Conservation (phyloP, 306 rosid species). For the Rosa lucieae region DNA sequence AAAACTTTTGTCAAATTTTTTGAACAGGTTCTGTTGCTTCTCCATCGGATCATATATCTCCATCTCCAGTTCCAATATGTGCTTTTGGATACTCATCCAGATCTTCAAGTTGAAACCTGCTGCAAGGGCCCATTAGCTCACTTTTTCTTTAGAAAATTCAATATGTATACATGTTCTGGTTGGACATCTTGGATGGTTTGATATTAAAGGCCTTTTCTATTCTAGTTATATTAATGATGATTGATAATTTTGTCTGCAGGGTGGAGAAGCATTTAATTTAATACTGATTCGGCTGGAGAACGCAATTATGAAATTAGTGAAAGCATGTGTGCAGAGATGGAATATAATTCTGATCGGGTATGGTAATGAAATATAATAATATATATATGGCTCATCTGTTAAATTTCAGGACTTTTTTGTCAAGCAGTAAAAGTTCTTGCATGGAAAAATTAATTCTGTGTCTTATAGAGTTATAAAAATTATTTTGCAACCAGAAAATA, state of each 20-base stretch:
- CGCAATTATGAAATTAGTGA: conserved; percentile 76
- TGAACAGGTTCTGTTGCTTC: conserved; percentile 61
- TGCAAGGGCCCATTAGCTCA: conserved; percentile 65
- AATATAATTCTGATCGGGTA: conserved; percentile 90
- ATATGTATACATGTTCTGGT: not conserved
- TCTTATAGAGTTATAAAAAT: too few species aligned
- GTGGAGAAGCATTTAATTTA: conserved; percentile 39
- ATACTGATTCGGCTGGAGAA: conserved; percentile 50
- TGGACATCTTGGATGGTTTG: not conserved
- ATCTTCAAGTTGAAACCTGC: conserved; percentile 54
- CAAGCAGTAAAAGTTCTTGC: not conserved
- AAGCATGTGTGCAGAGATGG: conserved; percentile 94
- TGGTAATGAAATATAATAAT: conserved; percentile 55
- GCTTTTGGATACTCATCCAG: conserved; percentile 78
- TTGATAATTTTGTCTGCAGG: conserved; percentile 38
- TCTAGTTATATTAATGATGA: conserved; percentile 12
- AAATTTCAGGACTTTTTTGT: not conserved
- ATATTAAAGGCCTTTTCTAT: not conserved
- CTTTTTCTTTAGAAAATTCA: conserved; percentile 51
- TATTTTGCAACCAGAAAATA: too few species aligned
- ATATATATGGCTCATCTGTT: not conserved
- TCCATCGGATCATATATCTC: conserved; percentile 93
- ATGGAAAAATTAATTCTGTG: too few species aligned
- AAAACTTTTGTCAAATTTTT: too few species aligned
- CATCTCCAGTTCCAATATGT: conserved; percentile 90